phyloP scores from a whole-genome alignment of 2,329 filamentous ascomycete species.

The Davidsoniella eucalypti region DNA sequence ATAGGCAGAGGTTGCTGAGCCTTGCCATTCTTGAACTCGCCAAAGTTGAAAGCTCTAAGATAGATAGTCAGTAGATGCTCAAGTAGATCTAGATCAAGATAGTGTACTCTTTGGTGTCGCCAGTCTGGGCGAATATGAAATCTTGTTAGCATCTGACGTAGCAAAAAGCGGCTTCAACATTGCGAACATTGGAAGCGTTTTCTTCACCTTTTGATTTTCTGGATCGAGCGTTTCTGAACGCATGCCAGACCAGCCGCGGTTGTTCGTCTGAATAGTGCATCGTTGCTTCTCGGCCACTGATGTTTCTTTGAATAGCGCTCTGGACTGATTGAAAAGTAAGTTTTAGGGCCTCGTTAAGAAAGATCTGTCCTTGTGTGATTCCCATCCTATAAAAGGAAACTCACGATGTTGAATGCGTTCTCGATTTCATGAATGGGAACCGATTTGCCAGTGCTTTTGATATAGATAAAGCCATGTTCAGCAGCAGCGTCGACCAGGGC shows the following conservation, averaged over 20 bases:
- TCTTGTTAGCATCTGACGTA: background rate
- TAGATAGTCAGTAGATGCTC: constrained; percentile 4
- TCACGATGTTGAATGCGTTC: constrained; percentile 57
- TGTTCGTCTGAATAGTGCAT: constrained; percentile 63
- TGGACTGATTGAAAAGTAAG: background rate
- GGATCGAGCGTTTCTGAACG: constrained; percentile 79
- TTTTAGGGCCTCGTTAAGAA: too few species aligned
- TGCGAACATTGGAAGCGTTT: background rate
- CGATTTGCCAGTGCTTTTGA: constrained; percentile 55
- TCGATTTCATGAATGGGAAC: constrained; percentile 52
- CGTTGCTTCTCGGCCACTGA: constrained; percentile 52
- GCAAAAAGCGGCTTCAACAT: background rate
- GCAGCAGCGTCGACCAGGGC: constrained; percentile 65
- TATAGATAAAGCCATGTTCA: constrained; percentile 77
- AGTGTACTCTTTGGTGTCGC: constrained; percentile 74
- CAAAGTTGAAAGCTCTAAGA: constrained; percentile 76
- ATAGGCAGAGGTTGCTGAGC: constrained; percentile 62
- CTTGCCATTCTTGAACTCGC: constrained; percentile 51
- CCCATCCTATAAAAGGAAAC: constrained; percentile 10
- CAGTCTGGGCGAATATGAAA: constrained; percentile 33
- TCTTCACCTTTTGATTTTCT: constrained; percentile 53
- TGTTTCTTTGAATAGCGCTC: constrained; percentile 36
- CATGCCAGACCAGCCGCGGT: constrained; percentile 80
- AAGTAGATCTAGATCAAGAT: background rate
- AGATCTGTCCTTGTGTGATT: background rate